Conservation (phyloP, 2,329 filamentous ascomycete genomes). For the Ilyonectria sp. region DNA sequence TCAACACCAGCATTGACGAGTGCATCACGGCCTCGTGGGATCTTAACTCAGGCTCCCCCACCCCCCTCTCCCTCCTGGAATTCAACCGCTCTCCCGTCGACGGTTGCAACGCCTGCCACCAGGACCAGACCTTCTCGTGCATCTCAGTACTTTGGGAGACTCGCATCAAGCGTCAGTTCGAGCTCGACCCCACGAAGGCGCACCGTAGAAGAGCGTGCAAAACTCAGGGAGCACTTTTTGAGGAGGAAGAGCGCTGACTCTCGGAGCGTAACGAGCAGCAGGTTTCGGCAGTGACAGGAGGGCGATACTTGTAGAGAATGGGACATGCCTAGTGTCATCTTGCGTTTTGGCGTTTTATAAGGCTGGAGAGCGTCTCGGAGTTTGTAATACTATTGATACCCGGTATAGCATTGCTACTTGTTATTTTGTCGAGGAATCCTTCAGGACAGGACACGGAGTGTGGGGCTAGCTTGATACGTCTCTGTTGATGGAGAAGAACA, state of each 20-base stretch:
- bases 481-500: neutral
- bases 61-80: constrained; percentile 37
- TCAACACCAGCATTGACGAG: constrained; percentile 5
- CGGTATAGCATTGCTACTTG: neutral
- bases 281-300: constrained; percentile 14
- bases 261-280: constrained; percentile 32
- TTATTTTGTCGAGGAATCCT: neutral
- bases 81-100: constrained; percentile 38
- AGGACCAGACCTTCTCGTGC: constrained; percentile 33
- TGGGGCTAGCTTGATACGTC: neutral
- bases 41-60: constrained; percentile 34
- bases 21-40: constrained; percentile 27
- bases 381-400: neutral
- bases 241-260: constrained; percentile 37
- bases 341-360: constrained; percentile 1
- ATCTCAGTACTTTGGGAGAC: constrained; percentile 44
- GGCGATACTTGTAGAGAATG: neutral
- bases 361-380: neutral
- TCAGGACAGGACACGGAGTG: neutral
- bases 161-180: constrained; percentile 32
- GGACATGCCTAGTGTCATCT: neutral
- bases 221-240: constrained; percentile 48
- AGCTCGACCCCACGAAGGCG: constrained; percentile 32
- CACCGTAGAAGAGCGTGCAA: constrained; percentile 43
- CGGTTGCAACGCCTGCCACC: constrained; percentile 33